Evolutionary conservation across 768 basidiomycete genomes (phyloP).

Genomic region (Cystofilobasidium bisporidii): DNA sequence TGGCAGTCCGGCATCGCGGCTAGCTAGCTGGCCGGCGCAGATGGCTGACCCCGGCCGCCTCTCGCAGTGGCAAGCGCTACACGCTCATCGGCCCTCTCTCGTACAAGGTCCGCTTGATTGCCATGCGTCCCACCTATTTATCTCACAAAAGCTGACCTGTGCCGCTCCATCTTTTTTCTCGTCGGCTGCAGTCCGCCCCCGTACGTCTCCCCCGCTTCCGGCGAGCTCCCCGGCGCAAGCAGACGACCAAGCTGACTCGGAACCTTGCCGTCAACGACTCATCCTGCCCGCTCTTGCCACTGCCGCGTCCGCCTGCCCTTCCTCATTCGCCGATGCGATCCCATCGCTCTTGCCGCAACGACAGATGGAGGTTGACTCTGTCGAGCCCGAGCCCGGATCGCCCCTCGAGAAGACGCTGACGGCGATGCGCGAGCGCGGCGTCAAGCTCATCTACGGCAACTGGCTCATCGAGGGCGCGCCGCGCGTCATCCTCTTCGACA

Average conservation of each 20-base stretch:
- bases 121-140: too few relatives aligned
- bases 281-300: too few relatives aligned
- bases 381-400: slow-evolving; percentile 66
- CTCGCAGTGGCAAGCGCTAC: slow-evolving; percentile 45
- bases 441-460: slow-evolving; percentile 87
- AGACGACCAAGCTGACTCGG: neutral
- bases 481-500: slow-evolving; percentile 90
- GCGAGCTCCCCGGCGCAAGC: neutral
- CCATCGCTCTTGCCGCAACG: neutral
- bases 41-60: neutral
- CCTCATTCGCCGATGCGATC: too few relatives aligned
- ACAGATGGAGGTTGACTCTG: slow-evolving; percentile 94
- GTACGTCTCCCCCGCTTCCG: slow-evolving; percentile 2
- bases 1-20: too few relatives aligned
- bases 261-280: neutral
- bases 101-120: slow-evolving; percentile 71
- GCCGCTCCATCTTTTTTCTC: neutral
- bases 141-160: neutral
- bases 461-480: slow-evolving; percentile 99
- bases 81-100: slow-evolving; percentile 94
- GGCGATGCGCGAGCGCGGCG: slow-evolving; percentile 77
- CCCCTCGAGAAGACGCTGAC: slow-evolving; percentile 65
- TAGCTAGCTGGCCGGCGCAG: neutral
- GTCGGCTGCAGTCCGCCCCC: slow-evolving; percentile 26
- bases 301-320: too few relatives aligned